Conservation (phyloP, 371 early-diverging fungal species). For the Mucor circinelloides region DNA sequence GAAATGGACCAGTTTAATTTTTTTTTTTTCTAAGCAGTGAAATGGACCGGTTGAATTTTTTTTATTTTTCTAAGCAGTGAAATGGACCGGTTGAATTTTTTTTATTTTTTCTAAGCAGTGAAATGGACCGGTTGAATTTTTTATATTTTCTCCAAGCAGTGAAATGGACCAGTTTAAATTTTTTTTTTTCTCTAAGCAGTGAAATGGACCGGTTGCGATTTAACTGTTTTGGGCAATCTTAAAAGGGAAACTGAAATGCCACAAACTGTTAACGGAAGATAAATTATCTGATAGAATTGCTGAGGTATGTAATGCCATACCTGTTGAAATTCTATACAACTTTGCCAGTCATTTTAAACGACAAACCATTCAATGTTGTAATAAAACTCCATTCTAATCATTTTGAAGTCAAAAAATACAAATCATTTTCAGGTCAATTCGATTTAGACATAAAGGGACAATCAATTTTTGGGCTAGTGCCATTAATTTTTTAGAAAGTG, state of each 20-base stretch:
- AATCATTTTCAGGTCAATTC: neutral
- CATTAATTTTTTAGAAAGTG: no score
- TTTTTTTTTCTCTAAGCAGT: conserved; percentile 5
- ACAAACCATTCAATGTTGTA: conserved; percentile 17
- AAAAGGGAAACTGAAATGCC: conserved; percentile 18
- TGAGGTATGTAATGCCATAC: conserved; percentile 10
- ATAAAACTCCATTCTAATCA: conserved; percentile 13
- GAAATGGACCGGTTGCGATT: conserved; percentile 4
- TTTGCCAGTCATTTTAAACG: conserved; percentile 16
- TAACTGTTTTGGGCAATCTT: conserved; percentile 20
- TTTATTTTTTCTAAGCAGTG: no score
- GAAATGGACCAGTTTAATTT: no score
- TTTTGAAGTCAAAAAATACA: neutral
- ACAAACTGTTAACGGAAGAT: conserved; percentile 21
- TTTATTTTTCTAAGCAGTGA: no score
- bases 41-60: no score
- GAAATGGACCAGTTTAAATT: neutral
- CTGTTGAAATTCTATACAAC: conserved; percentile 11
- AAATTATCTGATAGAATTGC: conserved; percentile 18
- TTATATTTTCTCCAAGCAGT: no score
- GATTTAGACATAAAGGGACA: neutral
- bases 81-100: no score
- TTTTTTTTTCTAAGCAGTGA: no score
- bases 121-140: no score
- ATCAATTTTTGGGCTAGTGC: no score